Percentiles rank a stretch among this genome's conserved stretches.
Evolutionary conservation across 306 rosid species (phyloP).

Genomic region (Prunus mira): DNA sequence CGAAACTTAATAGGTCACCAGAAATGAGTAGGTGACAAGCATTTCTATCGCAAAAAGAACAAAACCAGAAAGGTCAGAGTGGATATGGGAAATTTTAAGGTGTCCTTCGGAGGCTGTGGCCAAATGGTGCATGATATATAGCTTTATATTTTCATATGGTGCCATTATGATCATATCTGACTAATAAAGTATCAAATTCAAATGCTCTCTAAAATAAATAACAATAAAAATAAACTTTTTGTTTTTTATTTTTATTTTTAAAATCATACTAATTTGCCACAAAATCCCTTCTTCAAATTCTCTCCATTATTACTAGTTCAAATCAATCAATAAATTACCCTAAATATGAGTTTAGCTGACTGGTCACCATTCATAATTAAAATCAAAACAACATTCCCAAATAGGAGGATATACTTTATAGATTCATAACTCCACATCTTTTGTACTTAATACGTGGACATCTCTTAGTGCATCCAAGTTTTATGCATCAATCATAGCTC

Average conservation of each 20-base stretch:
- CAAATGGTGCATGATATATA: background rate
- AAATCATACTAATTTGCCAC: background rate
- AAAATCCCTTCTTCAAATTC: background rate
- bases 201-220: background rate
- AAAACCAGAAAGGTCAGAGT: conserved; percentile 30
- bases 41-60: conserved; percentile 31
- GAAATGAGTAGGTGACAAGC: conserved; percentile 32
- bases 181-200: background rate
- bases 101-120: conserved; percentile 8
- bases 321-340: background rate
- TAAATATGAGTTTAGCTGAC: background rate
- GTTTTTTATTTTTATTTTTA: background rate
- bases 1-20: conserved; percentile 2
- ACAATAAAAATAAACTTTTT: background rate
- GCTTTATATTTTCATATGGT: background rate
- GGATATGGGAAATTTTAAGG: conserved; percentile 19
- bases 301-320: background rate
- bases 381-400: conserved; percentile 1
- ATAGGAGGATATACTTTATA: background rate
- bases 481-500: background rate
- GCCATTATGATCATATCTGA: background rate
- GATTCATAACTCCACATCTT: background rate
- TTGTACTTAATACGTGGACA: background rate
- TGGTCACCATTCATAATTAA: background rate
- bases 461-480: background rate